Conservation (phyloP, 495 filamentous ascomycete genomes). For the Cetradonia linearis region DNA sequence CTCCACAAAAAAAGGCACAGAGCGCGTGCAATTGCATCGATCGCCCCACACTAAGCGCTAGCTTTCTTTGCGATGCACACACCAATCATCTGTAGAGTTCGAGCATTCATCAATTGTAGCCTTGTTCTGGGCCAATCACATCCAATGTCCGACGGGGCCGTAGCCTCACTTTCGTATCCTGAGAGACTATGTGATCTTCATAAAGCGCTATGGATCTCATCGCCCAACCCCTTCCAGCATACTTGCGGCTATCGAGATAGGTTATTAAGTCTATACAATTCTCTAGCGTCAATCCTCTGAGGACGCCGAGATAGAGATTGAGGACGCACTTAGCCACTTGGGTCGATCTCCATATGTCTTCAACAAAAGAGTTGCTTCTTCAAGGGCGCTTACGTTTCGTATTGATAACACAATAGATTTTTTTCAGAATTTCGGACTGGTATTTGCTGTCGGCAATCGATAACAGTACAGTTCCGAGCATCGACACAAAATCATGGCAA, state of each 20-base stretch:
- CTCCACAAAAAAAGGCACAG: not conserved
- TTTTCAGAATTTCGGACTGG: no score
- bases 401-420: no score
- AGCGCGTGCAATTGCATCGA: not conserved
- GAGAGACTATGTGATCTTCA: not conserved
- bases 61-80: no score
- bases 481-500: not conserved
- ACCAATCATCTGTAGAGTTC: not conserved
- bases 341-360: no score
- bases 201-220: not conserved
- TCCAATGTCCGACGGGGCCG: no score
- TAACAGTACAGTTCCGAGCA: not conserved
- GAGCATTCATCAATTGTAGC: not conserved
- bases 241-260: not conserved
- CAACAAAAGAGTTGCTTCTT: no score
- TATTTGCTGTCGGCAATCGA: not conserved
- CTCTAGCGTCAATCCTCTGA: not conserved
- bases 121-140: constrained; percentile 1
- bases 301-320: not conserved
- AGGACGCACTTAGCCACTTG: not conserved
- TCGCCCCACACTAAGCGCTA: not conserved
- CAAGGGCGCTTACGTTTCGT: no score
- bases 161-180: no score
- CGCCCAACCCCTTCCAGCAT: not conserved
- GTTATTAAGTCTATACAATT: not conserved